Conservation (phyloP, 176 grass and related monocot genomes). For the Juncus inflexus region DNA sequence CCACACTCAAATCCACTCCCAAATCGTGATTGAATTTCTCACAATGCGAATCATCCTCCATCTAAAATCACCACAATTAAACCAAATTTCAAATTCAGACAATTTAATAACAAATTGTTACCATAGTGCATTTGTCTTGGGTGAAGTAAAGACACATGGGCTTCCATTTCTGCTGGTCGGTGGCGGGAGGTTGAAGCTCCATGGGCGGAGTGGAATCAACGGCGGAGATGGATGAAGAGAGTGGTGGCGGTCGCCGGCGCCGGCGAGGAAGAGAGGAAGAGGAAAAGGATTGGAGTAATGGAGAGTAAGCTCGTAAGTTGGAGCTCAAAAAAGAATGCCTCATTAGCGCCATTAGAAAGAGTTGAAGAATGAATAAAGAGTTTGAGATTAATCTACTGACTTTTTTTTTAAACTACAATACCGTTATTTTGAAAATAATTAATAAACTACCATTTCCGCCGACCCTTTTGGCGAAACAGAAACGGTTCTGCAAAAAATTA, state of each 20-base stretch:
- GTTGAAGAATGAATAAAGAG: background rate
- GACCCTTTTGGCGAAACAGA: no score
- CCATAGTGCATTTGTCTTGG: slow-evolving; percentile 74
- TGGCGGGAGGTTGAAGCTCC: slow-evolving; percentile 7
- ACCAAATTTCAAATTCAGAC: background rate
- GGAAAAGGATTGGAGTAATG: slow-evolving; percentile 25
- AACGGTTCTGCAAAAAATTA: no score
- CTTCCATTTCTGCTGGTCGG: slow-evolving; percentile 50
- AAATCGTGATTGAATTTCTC: slow-evolving; percentile 84
- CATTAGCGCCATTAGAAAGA: slow-evolving; percentile 34
- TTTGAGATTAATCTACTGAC: no score
- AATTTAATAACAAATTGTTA: slow-evolving; percentile 23
- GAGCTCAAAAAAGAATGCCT: slow-evolving; percentile 34
- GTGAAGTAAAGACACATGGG: slow-evolving; percentile 82
- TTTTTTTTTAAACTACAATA: no score
- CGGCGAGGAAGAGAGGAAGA: background rate
- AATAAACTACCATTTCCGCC: no score
- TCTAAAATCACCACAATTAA: slow-evolving; percentile 36
- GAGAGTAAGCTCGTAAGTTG: background rate
- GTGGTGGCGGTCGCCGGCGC: slow-evolving; percentile 7
- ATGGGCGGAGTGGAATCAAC: slow-evolving; percentile 25
- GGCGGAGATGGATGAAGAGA: background rate
- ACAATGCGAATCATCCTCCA: slow-evolving; percentile 61
- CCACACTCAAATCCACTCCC: slow-evolving; percentile 52
- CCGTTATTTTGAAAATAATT: no score